Base-by-base conservation (phyloP, 2,329 filamentous ascomycete species). In the Curvularia verruculosa region DNA sequence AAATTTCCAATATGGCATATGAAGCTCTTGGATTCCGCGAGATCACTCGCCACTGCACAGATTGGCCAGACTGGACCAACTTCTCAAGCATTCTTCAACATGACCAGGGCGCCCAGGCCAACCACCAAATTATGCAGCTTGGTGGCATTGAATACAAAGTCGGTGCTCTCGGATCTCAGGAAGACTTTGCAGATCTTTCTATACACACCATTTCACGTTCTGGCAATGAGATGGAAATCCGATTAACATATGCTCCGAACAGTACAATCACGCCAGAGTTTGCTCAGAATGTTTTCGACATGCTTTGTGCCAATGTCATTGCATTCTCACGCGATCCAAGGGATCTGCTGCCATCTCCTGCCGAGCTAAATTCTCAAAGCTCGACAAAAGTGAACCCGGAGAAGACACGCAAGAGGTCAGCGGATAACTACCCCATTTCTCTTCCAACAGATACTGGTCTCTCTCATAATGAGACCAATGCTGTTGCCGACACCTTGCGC, bases 211-310 rank as follows among this genome's bases (percentile, higher is more conserved):
- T 66, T 3, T 66, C 69, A 0, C 61, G 60, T 8, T 55, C 60
- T 15, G 59, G 59, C 26, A 64, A 66, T 9, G 56, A 68, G n/a
- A 61, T 75, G 43, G 72, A 74, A 45, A 59, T 73, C 21, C 56
- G 54, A 3, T 60, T 75, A 40, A 72, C 70, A 2, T 74, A 71
- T 44, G 67, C 68, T n/a, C 70, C 70, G 5, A 72, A 72, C 49
- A 71, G 65, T 63, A 83, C 83, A 36, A 80, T 85, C 64, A 81
- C 82, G 48, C 78, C 79, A 10, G 82, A 80, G 40, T 84, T 84
- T 60, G 72, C 70, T 4, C 80, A 82, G 60, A 83, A 84, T 69
- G 80, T 83, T 49, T 71, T 74, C 40, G 70, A 74, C 13, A 67
- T 68, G 59, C 65, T 75, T 1, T 73, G 71, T 53, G 49, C 58